Conservation (phyloP, 345 rosid genomes). For the Salix purpurea region DNA sequence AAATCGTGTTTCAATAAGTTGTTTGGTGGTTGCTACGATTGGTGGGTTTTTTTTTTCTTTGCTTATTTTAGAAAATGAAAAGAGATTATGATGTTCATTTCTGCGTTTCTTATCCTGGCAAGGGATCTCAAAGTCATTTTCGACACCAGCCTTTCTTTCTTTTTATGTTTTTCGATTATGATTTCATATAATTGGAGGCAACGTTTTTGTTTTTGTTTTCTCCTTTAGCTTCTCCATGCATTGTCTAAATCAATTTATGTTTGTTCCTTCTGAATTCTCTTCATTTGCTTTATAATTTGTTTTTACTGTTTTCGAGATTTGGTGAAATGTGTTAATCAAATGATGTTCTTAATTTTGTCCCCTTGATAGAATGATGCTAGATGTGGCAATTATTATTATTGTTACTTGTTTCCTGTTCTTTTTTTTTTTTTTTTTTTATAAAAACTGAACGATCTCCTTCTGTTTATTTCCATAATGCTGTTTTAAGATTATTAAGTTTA, state of each 20-base stretch:
- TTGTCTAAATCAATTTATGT: conserved; percentile 21
- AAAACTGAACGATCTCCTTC: background rate
- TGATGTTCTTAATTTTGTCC: background rate
- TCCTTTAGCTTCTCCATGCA: conserved; percentile 14
- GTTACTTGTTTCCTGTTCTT: background rate
- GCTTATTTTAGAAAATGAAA: conserved; percentile 5
- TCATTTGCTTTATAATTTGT: conserved; percentile 5
- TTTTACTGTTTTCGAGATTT: conserved; percentile 18
- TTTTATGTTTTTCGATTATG: background rate
- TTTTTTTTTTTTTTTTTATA: background rate
- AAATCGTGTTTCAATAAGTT: conserved; percentile 26
- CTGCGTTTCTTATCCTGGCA: conserved; percentile 21
- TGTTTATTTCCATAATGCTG: background rate
- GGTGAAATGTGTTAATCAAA: conserved; percentile 38
- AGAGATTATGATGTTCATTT: conserved; percentile 17
- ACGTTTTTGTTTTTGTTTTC: background rate
- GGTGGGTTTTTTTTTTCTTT: conserved; percentile 1
- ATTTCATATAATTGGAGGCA: background rate
- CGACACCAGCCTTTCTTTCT: background rate
- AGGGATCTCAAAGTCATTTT: conserved; percentile 44
- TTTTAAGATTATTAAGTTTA: background rate
- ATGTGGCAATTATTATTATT: background rate
- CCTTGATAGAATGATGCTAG: background rate
- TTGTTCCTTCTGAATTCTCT: background rate
- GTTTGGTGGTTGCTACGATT: conserved; percentile 1